Evolutionary conservation across 306 rosid species (phyloP).

Genomic region (Lupinus albus): DNA sequence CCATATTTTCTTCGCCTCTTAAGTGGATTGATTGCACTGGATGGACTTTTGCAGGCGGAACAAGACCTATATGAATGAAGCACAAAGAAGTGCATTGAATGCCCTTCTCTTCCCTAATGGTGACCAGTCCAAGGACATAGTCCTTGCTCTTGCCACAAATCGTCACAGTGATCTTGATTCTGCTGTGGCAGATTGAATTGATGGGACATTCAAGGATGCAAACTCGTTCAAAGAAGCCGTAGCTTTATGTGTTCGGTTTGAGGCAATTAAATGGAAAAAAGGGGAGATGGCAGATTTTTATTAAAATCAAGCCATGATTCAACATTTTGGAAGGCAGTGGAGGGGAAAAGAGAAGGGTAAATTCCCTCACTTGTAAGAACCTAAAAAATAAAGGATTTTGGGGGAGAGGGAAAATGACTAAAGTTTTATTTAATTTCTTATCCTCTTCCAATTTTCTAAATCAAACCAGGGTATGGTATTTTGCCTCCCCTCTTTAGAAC

Average conservation of each 20-base stretch:
- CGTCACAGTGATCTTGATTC: constrained; percentile 97
- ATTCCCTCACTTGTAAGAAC: too few species aligned
- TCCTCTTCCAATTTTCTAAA: too few species aligned
- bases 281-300: too few species aligned
- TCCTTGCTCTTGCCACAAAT: constrained; percentile 96
- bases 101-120: constrained; percentile 97
- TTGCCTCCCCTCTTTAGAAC: too few species aligned
- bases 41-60: constrained; percentile 72
- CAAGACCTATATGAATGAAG: constrained; percentile 98
- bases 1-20: background rate
- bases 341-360: too few species aligned
- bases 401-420: too few species aligned
- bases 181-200: constrained; percentile 92
- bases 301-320: too few species aligned
- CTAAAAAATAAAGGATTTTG: too few species aligned
- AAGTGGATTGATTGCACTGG: constrained; percentile 34
- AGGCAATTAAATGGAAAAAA: too few species aligned
- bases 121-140: constrained; percentile 97
- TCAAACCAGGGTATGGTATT: background rate
- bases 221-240: background rate
- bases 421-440: too few species aligned
- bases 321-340: too few species aligned
- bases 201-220: constrained; percentile 7
- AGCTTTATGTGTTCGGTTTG: background rate
- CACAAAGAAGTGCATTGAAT: constrained; percentile 97